Base-by-base conservation (phyloP, 164 flowering plant genomes). In the Echeveria elegans region DNA sequence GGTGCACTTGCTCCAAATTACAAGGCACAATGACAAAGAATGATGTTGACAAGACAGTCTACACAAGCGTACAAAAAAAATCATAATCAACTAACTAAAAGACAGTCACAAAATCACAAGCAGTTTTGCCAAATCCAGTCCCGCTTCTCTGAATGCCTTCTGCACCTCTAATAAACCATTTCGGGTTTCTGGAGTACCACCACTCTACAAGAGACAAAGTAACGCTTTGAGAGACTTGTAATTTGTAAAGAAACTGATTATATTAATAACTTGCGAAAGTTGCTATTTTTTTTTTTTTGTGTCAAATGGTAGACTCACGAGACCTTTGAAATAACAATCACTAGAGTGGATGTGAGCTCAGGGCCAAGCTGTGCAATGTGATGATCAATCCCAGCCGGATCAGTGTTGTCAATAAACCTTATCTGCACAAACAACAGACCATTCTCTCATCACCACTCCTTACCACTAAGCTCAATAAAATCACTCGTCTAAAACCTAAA, bases 371-470 rank as follows among this genome's bases (percentile, higher is more conserved):
- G 99, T 31, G 96, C 96, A 76, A 94, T 91, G 80, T 94, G 99
- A 75, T 94, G 99, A 77, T 94, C 99, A 73, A 94, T 94, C 69
- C 99, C 97, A 72, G 90, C 96, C 19, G 97, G 96, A 81, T 94
- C 99, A 53, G 97, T 94, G 71, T 94, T 91, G 77, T 94, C 97
- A 74, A 94, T 87, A 75, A 94, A 94, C 77, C 99, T 86, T 81
- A 94, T 83, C 97, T 89, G 92, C 79, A 72, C 70, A 70, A 30
- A 68, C 53, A 66, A 31, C 56, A 21, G 31, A 47, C 12, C 23
- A 66, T 30, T 4, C 31, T 66, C 60, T 30, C 68, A 28, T 21
- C 58, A 36, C 6, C 28, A n/a, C n/a, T 26, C 29, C 59, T 53
- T 53, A 53, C 59, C 59, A 8, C 30, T 53, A 9, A 53, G 30